Conservation (phyloP, 31 red algal genomes). For the Odonthalia washingtoniensis region DNA sequence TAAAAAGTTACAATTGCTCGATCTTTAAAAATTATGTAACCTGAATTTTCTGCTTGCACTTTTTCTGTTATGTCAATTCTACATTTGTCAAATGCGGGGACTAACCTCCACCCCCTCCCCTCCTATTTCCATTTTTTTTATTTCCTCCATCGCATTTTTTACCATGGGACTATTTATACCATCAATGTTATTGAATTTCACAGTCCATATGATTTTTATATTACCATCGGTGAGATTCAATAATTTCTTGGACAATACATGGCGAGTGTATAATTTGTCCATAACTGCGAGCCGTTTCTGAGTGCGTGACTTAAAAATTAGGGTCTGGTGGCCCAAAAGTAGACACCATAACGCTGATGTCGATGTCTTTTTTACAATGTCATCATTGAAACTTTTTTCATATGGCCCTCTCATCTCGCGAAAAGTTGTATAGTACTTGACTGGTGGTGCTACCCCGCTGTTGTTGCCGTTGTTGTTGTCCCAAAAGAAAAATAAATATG, state of each 20-base stretch:
- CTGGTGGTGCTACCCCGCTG: too few relatives aligned
- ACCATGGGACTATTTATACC: neutral
- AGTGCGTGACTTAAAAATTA: too few relatives aligned
- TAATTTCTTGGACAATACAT: neutral
- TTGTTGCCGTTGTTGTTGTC: too few relatives aligned
- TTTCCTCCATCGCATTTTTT: constrained; percentile 5
- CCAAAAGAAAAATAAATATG: too few relatives aligned
- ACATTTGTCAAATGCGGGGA: neutral
- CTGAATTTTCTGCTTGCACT: neutral
- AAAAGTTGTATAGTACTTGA: too few relatives aligned
- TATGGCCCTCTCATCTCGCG: too few relatives aligned
- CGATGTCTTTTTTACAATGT: too few relatives aligned
- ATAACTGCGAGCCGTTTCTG: too few relatives aligned
- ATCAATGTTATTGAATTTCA: constrained; percentile 22
- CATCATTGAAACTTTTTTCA: too few relatives aligned
- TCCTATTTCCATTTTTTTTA: neutral
- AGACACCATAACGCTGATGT: too few relatives aligned
- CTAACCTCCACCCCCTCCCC: neutral
- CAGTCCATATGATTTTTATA: neutral
- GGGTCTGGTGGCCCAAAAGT: too few relatives aligned
- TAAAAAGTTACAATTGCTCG: neutral
- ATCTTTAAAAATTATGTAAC: constrained; percentile 13
- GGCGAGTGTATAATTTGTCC: too few relatives aligned
- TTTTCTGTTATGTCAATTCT: neutral
- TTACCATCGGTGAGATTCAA: neutral